Conservation (phyloP, 1,284 basidiomycete species). For the Naganishia liquefaciens region DNA sequence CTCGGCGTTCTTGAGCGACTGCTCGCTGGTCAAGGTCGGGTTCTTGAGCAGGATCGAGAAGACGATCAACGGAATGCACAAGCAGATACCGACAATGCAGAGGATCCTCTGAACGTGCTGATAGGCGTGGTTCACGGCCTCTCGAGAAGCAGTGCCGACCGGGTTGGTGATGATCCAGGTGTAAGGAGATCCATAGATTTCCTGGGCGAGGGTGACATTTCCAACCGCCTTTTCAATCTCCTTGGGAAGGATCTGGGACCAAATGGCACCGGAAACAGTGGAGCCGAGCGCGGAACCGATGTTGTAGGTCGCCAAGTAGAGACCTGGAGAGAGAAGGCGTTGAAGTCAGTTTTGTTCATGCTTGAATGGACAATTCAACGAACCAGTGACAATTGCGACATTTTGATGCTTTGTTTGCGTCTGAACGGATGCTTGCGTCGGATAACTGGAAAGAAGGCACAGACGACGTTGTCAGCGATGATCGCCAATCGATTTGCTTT, state of each 20-base stretch:
- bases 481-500: background rate
- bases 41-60: conserved; percentile 40
- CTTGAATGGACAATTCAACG: background rate
- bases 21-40: conserved; percentile 43
- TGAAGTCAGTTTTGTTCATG: background rate
- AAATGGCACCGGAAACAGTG: conserved; percentile 54
- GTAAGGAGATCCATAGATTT: conserved; percentile 49
- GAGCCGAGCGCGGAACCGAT: conserved; percentile 54
- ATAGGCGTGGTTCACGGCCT: conserved; percentile 45
- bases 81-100: conserved; percentile 47
- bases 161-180: conserved; percentile 45
- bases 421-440: conserved; percentile 53
- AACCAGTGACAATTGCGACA: conserved; percentile 49
- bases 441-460: conserved; percentile 39
- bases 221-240: conserved; percentile 40
- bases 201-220: conserved; percentile 45
- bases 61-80: conserved; percentile 40
- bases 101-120: conserved; percentile 45
- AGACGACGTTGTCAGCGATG: background rate
- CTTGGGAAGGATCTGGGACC: conserved; percentile 48
- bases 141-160: conserved; percentile 47
- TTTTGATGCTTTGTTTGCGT: conserved; percentile 53
- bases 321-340: conserved; percentile 14
- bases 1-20: conserved; percentile 43
- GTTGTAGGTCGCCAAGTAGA: conserved; percentile 53